These are phyloP conservation scores for Debaryomyces sp. DNA, from an alignment of 1,139 yeast species.

Conservation along the genomic window DNA sequence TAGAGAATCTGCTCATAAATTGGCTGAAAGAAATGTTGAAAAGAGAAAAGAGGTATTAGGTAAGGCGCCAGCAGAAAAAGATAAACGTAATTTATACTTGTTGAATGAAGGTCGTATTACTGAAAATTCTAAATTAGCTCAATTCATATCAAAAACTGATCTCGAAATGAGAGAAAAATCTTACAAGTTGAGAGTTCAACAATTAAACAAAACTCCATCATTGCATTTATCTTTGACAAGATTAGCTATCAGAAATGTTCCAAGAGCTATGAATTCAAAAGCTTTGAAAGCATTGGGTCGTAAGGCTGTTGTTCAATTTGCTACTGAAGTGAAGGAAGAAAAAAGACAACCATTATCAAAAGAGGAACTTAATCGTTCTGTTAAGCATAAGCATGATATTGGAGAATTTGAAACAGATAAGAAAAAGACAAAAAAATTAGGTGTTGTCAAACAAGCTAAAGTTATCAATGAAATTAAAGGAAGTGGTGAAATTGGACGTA, in stretches of 20 bases:
- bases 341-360: conserved; percentile 83
- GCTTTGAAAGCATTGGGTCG: conserved; percentile 90
- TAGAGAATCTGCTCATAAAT: conserved; percentile 76
- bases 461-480: conserved; percentile 91
- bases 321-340: conserved; percentile 80
- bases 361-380: conserved; percentile 85
- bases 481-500: conserved; percentile 83
- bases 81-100: conserved; percentile 80
- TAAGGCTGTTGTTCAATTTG: conserved; percentile 93
- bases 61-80: conserved; percentile 76
- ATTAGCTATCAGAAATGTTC: conserved; percentile 89
- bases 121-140: conserved; percentile 77
- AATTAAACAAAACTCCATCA: conserved; percentile 86
- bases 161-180: conserved; percentile 89
- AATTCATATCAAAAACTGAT: conserved; percentile 67
- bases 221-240: conserved; percentile 90
- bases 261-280: conserved; percentile 88
- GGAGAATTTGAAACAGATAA: conserved; percentile 47
- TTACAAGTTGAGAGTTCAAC: conserved; percentile 82
- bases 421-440: conserved; percentile 73
- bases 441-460: conserved; percentile 93
- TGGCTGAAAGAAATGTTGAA: conserved; percentile 72
- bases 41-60: conserved; percentile 80
- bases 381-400: conserved; percentile 55
- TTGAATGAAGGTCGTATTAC: conserved; percentile 94